Percentiles rank a stretch among this genome's conserved stretches.
Conservation (phyloP, 768 basidiomycete species). For the Coprinopsis sp. region DNA sequence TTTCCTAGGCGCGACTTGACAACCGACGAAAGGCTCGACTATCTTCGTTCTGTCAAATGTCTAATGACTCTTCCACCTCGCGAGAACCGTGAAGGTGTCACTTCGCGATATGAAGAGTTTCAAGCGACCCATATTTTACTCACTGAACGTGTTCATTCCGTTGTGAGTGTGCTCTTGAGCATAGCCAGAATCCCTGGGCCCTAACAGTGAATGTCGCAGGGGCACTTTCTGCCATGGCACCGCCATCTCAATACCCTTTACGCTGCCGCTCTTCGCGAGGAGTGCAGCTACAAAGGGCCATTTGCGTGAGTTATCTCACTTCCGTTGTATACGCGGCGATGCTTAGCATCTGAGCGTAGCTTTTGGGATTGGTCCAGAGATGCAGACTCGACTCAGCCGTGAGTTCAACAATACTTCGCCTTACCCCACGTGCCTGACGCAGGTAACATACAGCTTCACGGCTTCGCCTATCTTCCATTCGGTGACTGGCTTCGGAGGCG, state of each 20-base stretch:
- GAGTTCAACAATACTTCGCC: neutral
- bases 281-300: slow-evolving; percentile 9
- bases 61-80: slow-evolving; percentile 1
- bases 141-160: slow-evolving; percentile 5
- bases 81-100: neutral
- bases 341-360: neutral
- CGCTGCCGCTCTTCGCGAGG: slow-evolving; percentile 4
- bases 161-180: neutral
- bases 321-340: neutral
- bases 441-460: neutral
- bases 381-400: slow-evolving; percentile 3
- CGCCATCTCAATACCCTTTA: slow-evolving; percentile 3
- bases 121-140: slow-evolving; percentile 7
- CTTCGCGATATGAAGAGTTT: slow-evolving; percentile 6
- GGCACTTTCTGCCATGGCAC: slow-evolving; percentile 7
- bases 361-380: slow-evolving; percentile 12
- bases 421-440: neutral
- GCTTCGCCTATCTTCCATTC: slow-evolving; percentile 8
- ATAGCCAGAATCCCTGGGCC: neutral
- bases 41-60: slow-evolving; percentile 1
- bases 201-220: neutral
- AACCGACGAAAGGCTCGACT: neutral
- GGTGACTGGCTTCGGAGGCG: slow-evolving; percentile 7
- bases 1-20: slow-evolving; percentile 3
- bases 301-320: slow-evolving; percentile 1